Percentiles rank a stretch among this genome's conserved stretches.
phyloP scores from a whole-genome alignment of 2,329 filamentous ascomycete genomes.

The Colletotrichum sp. region DNA sequence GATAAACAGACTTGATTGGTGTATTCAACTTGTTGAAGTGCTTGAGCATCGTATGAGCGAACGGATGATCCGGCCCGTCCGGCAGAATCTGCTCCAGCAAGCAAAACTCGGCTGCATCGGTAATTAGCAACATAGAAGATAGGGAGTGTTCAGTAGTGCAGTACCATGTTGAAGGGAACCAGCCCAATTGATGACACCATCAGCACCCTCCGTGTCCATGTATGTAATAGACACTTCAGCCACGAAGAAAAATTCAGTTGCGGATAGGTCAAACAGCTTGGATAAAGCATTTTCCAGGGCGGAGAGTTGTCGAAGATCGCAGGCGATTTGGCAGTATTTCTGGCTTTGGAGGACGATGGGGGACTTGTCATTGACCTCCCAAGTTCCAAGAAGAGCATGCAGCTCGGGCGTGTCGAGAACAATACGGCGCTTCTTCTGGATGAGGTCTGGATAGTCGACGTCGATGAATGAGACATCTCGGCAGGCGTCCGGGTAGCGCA shows the following conservation, averaged over 20 bases:
- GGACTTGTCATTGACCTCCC: constrained; percentile 55
- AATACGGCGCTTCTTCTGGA: constrained; percentile 73
- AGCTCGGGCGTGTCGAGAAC: constrained; percentile 70
- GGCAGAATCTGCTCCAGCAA: constrained; percentile 87
- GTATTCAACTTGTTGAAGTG: constrained; percentile 85
- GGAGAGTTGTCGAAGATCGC: constrained; percentile 74
- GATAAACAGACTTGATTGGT: constrained; percentile 74
- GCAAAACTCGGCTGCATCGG: constrained; percentile 73
- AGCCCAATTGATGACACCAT: constrained; percentile 82
- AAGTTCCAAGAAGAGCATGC: constrained; percentile 60
- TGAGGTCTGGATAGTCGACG: constrained; percentile 83
- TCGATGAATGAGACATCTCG: constrained; percentile 75
- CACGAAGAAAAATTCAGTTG: constrained; percentile 72
- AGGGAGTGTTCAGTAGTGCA: constrained; percentile 22
- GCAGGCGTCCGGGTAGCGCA: constrained; percentile 66
- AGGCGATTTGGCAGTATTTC: constrained; percentile 80
- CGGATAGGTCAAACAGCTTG: constrained; percentile 56
- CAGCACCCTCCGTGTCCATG: constrained; percentile 77
- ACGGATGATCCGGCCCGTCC: constrained; percentile 78
- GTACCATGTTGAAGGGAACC: constrained; percentile 70
- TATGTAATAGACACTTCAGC: constrained; percentile 93
- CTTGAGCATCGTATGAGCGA: constrained; percentile 83
- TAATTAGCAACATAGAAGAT: constrained; percentile 20
- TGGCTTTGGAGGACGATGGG: constrained; percentile 67
- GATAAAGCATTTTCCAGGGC: constrained; percentile 65